Evolutionary conservation across 345 rosid genomes (phyloP), one percentile per base, ranked within the genome.

Genomic region (Eutrema yunnanense): DNA sequence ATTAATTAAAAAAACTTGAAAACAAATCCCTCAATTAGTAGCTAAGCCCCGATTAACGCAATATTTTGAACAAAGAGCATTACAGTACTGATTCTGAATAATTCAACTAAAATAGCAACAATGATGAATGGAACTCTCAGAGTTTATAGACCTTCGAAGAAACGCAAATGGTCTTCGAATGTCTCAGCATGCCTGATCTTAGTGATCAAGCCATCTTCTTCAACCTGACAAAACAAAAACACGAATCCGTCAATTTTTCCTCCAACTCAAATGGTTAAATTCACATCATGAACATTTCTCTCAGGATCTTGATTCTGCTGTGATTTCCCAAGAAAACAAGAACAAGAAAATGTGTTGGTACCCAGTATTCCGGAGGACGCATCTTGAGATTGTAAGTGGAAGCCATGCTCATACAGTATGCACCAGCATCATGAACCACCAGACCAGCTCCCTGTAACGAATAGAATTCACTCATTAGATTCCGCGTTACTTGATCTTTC

Each of bases 391-490:
- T 95, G 90, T 95, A 95, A 48, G 97, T 90, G 2, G 99, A 95
- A 41, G 99, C 98, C 99, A 95, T 95, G 82, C 99, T 95, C 99
- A 95, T 95, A 87, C 99, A 92, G 74, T 95, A 95, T 32, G 98
- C 99, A 49, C 99, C 99, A 3, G 98, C 99, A 69, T 95, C 99
- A 53, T 90, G 98, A 73, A 95, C 99, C 55, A 92, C 97, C 37
- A 95, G 87, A 64, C 96, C 98, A 22, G 86, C 78, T 80, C 99
- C 98, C 98, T 95, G 85, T 71, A 7, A 71, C 32, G 36, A 77
- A 51, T 38, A 70, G 63, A 53, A 27, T 4, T 13, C 71, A 74
- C 29, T 77, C 69, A 54, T 26, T 8, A 84, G 36, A 81, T 50
- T 43, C 40, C 19, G 19, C 38, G 49, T 46, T 16, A 62, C 56